phyloP scores from a whole-genome alignment of 345 rosid species.

The Adansonia digitata region DNA sequence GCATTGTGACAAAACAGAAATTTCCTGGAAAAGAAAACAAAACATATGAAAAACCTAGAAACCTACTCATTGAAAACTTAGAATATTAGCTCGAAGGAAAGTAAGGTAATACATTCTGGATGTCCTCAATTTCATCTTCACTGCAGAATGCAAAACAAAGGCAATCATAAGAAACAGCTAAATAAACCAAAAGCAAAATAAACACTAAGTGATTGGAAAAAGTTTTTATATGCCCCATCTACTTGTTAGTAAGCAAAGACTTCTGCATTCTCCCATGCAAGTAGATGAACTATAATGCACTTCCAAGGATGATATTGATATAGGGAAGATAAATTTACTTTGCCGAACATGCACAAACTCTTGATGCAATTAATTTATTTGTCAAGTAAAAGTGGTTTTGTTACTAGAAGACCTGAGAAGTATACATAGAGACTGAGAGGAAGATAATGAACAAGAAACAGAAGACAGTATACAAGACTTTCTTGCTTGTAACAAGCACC shows the following conservation, averaged over 20 bases:
- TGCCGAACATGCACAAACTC: background rate
- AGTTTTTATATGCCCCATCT: background rate
- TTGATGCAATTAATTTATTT: conserved; percentile 1
- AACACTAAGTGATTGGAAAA: background rate
- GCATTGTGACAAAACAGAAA: conserved; percentile 90
- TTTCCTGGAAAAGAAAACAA: conserved; percentile 60
- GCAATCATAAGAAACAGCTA: conserved; percentile 11
- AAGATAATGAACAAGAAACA: background rate
- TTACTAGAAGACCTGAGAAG: background rate
- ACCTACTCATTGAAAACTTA: conserved; percentile 1
- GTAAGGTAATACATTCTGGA: conserved; percentile 72
- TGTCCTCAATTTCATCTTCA: conserved; percentile 99
- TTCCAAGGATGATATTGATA: background rate
- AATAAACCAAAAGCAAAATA: conserved; percentile 7
- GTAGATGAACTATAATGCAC: background rate
- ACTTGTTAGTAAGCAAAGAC: background rate
- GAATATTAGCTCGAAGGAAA: conserved; percentile 9
- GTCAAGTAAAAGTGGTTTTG: background rate
- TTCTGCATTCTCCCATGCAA: background rate
- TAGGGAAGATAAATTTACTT: background rate
- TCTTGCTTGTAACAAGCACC: conserved; percentile 3
- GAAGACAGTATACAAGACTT: background rate
- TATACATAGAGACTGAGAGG: background rate
- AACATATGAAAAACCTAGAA: conserved; percentile 23
- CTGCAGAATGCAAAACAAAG: conserved; percentile 41